A percentile compares a stretch with the other conserved stretches of the same genome.
phyloP scores from a whole-genome alignment of 768 basidiomycete species.

The Butyriboletus loyo region DNA sequence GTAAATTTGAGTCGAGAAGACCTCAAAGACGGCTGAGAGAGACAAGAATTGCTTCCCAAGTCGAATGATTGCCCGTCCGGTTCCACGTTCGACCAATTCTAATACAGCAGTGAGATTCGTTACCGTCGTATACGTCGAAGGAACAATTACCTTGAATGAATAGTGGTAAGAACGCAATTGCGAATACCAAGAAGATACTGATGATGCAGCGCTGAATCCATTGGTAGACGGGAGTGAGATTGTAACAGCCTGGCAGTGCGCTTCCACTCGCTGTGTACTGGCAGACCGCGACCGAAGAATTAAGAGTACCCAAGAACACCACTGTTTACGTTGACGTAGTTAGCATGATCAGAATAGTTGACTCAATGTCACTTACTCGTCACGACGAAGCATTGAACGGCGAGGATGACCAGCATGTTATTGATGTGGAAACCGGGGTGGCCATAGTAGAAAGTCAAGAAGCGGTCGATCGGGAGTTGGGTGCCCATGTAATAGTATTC shows the following conservation, averaged over 20 bases:
- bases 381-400: slow-evolving; percentile 92
- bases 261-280: slow-evolving; percentile 68
- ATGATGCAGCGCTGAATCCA: slow-evolving; percentile 98
- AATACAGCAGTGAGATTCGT: slow-evolving; percentile 6
- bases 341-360: slow-evolving; percentile 9
- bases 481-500: slow-evolving; percentile 99
- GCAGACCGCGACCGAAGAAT: slow-evolving; percentile 78
- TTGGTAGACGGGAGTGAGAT: slow-evolving; percentile 85
- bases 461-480: slow-evolving; percentile 95
- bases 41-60: slow-evolving; percentile 93
- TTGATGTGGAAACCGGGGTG: slow-evolving; percentile 99
- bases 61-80: slow-evolving; percentile 86
- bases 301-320: slow-evolving; percentile 92
- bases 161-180: slow-evolving; percentile 92
- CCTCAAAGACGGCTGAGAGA: slow-evolving; percentile 92
- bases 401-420: slow-evolving; percentile 97
- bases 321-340: slow-evolving; percentile 45
- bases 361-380: slow-evolving; percentile 57
- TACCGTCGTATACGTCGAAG: slow-evolving; percentile 11
- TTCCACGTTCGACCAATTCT: slow-evolving; percentile 96
- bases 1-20: slow-evolving; percentile 97
- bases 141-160: slow-evolving; percentile 81
- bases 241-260: slow-evolving; percentile 89
- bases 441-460: slow-evolving; percentile 99
- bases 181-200: slow-evolving; percentile 97